These are phyloP conservation scores for Pichia paraexigua DNA, from an alignment of 805 yeast genomes.

Conservation along the genomic window DNA sequence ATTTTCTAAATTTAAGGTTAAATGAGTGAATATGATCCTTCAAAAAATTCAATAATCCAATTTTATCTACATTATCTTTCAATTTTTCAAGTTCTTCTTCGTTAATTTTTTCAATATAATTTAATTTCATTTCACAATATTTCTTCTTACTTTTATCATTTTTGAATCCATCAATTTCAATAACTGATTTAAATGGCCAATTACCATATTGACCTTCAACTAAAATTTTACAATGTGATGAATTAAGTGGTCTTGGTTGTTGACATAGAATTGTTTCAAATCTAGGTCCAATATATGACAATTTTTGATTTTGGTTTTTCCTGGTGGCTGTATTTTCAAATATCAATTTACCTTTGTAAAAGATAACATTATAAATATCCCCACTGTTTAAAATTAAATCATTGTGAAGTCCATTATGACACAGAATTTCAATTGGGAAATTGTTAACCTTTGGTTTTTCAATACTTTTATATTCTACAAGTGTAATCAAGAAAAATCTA, in stretches of 20 bases:
- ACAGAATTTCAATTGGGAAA: constrained; percentile 1
- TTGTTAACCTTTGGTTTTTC: not conserved
- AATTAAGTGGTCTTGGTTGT: constrained; percentile 3
- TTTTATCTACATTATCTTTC: not conserved
- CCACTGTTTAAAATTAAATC: constrained; percentile 4
- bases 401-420: constrained; percentile 12
- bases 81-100: not conserved
- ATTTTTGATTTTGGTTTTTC: not conserved
- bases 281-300: constrained; percentile 12
- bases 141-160: not conserved
- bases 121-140: constrained; percentile 9
- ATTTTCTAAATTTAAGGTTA: constrained; percentile 1
- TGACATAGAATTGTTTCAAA: constrained; percentile 11
- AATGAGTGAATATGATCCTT: constrained; percentile 1
- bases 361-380: constrained; percentile 8
- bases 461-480: constrained; percentile 6
- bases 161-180: constrained; percentile 10
- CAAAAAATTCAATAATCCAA: constrained; percentile 3
- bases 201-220: constrained; percentile 8
- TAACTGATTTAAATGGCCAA: constrained; percentile 9
- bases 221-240: constrained; percentile 10
- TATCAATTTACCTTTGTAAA: constrained; percentile 8
- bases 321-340: constrained; percentile 10
- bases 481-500: constrained; percentile 1
- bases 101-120: not conserved